A percentile compares a stretch with the other conserved stretches of the same genome.
phyloP scores from a whole-genome alignment of 345 rosid species.

The Gossypium mustelinum region DNA sequence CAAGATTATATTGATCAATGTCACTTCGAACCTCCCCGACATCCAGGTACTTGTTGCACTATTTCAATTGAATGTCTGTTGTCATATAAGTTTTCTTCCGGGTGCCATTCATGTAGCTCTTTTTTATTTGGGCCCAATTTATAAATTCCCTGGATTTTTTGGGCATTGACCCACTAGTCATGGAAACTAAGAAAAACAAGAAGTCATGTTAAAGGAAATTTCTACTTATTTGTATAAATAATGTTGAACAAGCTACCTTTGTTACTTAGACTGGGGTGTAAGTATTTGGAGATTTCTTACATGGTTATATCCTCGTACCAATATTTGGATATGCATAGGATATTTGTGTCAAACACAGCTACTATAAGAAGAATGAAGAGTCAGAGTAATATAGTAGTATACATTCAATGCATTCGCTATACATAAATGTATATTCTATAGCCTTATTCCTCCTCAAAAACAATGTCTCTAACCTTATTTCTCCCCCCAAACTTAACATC shows the following conservation, averaged over 20 bases:
- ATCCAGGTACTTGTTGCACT: conserved; percentile 56
- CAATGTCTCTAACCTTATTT: no score
- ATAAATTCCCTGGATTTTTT: neutral
- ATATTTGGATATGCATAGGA: no score
- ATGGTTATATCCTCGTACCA: no score
- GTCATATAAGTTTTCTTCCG: no score
- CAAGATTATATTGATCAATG: conserved; percentile 73
- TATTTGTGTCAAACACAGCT: no score
- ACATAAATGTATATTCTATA: neutral
- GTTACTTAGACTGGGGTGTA: neutral
- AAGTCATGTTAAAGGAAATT: neutral
- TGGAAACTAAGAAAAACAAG: neutral
- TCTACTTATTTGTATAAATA: neutral
- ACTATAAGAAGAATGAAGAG: no score
- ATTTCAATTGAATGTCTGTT: neutral
- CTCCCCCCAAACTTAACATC: no score
- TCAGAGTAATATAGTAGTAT: neutral
- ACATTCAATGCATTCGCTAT: neutral
- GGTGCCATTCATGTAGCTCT: neutral
- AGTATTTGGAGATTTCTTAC: neutral
- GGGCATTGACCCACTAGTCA: neutral
- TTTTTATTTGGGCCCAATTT: neutral
- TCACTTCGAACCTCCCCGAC: conserved; percentile 83
- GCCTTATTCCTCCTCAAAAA: no score
- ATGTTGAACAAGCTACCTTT: neutral